A percentile compares a stretch with the other conserved stretches of the same genome.
phyloP scores from a whole-genome alignment of 2,329 filamentous ascomycete genomes.

The Penicillium polonicum region DNA sequence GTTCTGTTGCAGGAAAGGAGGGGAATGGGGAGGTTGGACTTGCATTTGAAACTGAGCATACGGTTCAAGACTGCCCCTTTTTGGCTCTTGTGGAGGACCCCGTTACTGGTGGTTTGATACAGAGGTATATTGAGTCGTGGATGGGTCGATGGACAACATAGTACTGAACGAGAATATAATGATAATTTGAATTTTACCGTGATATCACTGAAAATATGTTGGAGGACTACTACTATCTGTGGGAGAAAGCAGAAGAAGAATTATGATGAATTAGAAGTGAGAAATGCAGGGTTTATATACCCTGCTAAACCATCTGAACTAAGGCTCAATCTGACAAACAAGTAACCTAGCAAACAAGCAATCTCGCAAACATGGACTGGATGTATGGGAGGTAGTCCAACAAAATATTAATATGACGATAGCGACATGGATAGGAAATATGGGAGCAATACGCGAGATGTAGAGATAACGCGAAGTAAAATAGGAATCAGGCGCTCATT shows the following conservation, averaged over 20 bases:
- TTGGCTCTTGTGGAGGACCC: slow-evolving; percentile 18
- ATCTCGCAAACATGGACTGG: too few relatives aligned
- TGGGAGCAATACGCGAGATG: background rate
- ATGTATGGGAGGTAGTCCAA: too few relatives aligned
- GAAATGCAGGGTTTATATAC: too few relatives aligned
- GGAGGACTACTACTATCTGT: too few relatives aligned
- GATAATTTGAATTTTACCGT: background rate
- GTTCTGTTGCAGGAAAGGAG: background rate
- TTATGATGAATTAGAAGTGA: too few relatives aligned
- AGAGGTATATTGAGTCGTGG: slow-evolving; percentile 22
- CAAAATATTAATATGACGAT: background rate
- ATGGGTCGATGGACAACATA: slow-evolving; percentile 18
- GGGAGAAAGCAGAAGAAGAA: too few relatives aligned
- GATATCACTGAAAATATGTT: background rate
- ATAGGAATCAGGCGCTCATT: background rate
- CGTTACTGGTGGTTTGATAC: slow-evolving; percentile 14
- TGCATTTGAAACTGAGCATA: slow-evolving; percentile 16
- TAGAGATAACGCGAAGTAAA: too few relatives aligned
- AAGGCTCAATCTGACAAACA: too few relatives aligned
- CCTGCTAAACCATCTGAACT: too few relatives aligned
- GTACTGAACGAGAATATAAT: background rate
- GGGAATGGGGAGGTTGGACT: slow-evolving; percentile 1
- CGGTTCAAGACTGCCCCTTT: slow-evolving; percentile 17
- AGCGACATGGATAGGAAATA: background rate
- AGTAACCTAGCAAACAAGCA: too few relatives aligned